phyloP scores from a whole-genome alignment of 2,329 filamentous ascomycete genomes.

The Grosmannia serpens region DNA sequence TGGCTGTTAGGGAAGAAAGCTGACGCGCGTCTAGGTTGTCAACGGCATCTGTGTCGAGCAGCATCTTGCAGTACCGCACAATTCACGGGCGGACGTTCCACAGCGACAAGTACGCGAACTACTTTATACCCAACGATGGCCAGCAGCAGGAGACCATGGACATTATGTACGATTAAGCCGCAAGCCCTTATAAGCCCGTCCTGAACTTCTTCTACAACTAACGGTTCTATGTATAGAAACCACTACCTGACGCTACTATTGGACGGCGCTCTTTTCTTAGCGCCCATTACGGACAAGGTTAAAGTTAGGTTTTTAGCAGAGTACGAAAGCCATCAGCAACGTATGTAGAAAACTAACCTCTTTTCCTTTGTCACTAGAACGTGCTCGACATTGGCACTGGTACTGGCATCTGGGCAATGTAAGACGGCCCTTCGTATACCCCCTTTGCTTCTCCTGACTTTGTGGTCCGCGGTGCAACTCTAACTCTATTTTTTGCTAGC shows the following conservation, averaged over 20 bases:
- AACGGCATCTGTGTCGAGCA: too few relatives aligned
- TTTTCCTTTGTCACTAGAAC: background rate
- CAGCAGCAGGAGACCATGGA: background rate
- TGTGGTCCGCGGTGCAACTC: too few relatives aligned
- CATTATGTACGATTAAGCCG: background rate
- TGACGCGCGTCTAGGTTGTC: too few relatives aligned
- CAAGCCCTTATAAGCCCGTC: too few relatives aligned
- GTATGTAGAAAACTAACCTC: too few relatives aligned
- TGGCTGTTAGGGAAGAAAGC: too few relatives aligned
- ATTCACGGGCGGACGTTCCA: background rate
- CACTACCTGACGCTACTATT: background rate
- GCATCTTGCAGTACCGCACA: too few relatives aligned
- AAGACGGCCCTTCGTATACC: background rate
- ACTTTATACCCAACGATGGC: background rate
- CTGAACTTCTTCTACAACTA: too few relatives aligned
- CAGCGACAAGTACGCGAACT: background rate
- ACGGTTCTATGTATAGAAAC: background rate
- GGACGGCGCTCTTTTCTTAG: background rate
- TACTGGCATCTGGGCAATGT: background rate
- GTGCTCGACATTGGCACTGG: background rate
- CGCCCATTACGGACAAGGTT: background rate
- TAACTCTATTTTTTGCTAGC: conserved; percentile 21
- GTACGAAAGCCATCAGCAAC: too few relatives aligned
- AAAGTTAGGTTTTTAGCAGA: background rate
- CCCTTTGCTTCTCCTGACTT: too few relatives aligned